Conservation (phyloP, 2,329 filamentous ascomycete genomes). For the Pseudogymnoascus sp. region DNA sequence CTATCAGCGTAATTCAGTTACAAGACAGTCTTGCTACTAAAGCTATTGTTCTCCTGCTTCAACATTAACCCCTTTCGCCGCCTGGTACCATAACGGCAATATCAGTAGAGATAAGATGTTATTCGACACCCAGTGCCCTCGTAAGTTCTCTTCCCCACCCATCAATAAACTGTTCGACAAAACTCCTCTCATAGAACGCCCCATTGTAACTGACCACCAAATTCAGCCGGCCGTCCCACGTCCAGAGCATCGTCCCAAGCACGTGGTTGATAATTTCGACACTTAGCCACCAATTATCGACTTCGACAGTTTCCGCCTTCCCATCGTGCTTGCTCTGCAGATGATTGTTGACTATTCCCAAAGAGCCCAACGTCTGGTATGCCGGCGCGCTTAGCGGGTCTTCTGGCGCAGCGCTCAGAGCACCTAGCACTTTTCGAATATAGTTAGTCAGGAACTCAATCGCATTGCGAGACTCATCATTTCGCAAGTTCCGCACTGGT, state of each 20-base stretch:
- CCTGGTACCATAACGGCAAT: background rate
- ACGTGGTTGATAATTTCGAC: background rate
- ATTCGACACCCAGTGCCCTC: background rate
- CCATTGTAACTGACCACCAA: no score
- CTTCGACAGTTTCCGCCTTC: background rate
- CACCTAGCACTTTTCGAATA: background rate
- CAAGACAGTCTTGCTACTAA: background rate
- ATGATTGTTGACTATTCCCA: background rate
- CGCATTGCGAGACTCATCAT: background rate
- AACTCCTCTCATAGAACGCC: no score
- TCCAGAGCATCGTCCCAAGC: background rate
- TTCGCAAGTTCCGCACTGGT: background rate
- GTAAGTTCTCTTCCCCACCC: background rate
- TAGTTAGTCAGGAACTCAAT: background rate
- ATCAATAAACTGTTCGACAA: background rate
- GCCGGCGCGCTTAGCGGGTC: background rate
- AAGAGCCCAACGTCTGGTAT: background rate
- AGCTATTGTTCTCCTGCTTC: background rate
- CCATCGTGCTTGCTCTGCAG: background rate
- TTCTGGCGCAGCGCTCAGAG: background rate
- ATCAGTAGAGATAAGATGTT: background rate
- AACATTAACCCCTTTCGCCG: background rate
- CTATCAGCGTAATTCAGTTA: background rate
- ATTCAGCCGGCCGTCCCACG: background rate
- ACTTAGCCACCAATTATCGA: background rate